phyloP scores from a whole-genome alignment of 345 rosid genomes.

The Laguncularia racemosa region DNA sequence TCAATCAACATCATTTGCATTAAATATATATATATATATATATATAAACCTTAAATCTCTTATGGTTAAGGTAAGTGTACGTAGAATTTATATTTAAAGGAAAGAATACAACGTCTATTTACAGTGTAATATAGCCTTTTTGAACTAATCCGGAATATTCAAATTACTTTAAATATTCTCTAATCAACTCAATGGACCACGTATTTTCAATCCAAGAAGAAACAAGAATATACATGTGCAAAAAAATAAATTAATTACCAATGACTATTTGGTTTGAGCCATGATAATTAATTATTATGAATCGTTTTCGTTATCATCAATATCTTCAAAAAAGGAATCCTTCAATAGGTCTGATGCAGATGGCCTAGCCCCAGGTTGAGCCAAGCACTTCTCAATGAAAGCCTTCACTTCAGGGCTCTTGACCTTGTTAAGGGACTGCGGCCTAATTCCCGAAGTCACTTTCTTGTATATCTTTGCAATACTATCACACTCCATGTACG shows the following conservation, averaged over 20 bases:
- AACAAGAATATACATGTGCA: too few species aligned
- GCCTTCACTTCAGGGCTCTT: slow-evolving; percentile 5
- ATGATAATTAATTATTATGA: slow-evolving; percentile 3
- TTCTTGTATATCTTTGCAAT: slow-evolving; percentile 68
- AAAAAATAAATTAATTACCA: neutral
- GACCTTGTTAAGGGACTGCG: slow-evolving; percentile 6
- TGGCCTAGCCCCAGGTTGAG: slow-evolving; percentile 5
- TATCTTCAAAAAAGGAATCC: slow-evolving; percentile 6
- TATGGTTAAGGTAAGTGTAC: too few species aligned
- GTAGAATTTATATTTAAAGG: too few species aligned
- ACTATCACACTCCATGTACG: slow-evolving; percentile 66
- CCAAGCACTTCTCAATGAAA: slow-evolving; percentile 12
- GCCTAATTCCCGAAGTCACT: slow-evolving; percentile 33
- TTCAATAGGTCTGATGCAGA: slow-evolving; percentile 6
- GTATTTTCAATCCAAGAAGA: too few species aligned
- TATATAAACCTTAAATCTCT: too few species aligned
- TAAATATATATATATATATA: too few species aligned
- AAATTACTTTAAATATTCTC: too few species aligned
- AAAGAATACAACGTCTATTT: too few species aligned
- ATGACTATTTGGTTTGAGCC: neutral
- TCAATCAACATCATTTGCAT: too few species aligned
- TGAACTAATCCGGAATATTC: too few species aligned
- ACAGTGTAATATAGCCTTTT: too few species aligned
- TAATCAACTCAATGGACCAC: too few species aligned
- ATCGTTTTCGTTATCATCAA: slow-evolving; percentile 44